phyloP scores from a whole-genome alignment of 345 rosid species.

The Linum tenue region DNA sequence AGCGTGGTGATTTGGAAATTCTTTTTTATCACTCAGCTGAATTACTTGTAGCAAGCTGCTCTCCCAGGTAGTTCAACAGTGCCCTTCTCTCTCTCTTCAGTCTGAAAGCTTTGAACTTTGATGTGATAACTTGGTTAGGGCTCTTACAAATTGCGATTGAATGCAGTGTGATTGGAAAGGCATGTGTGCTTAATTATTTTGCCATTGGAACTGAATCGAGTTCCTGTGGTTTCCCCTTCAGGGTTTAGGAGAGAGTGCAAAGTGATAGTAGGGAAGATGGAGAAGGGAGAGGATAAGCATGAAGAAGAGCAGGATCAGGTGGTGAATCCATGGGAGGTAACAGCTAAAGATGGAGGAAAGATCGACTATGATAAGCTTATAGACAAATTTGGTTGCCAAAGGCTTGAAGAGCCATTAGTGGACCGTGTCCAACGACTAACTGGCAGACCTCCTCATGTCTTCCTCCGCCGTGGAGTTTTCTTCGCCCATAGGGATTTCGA shows the following conservation, averaged over 20 bases:
- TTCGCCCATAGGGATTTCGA: conserved; percentile 83
- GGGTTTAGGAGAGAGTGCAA: neutral
- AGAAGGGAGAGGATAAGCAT: neutral
- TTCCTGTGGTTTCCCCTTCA: neutral
- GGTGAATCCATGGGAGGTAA: conserved; percentile 91
- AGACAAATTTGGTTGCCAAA: conserved; percentile 79
- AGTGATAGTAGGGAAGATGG: neutral
- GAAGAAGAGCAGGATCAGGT: conserved; percentile 22
- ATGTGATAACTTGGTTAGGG: no score
- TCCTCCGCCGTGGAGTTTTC: conserved; percentile 89
- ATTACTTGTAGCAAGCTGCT: no score
- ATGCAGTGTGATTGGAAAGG: no score
- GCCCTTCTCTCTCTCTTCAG: no score
- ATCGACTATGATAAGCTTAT: conserved; percentile 90
- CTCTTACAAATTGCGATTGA: no score
- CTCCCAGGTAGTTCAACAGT: no score
- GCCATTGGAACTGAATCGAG: neutral
- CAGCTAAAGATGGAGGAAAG: conserved; percentile 57
- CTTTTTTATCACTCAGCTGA: no score
- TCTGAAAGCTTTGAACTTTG: no score
- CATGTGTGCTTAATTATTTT: no score
- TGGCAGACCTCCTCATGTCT: conserved; percentile 58
- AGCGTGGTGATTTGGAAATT: no score
- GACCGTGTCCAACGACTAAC: conserved; percentile 74
- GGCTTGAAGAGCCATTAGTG: conserved; percentile 47